phyloP scores from a whole-genome alignment of 208 protist species.

The Chromosphaera perkinsii region DNA sequence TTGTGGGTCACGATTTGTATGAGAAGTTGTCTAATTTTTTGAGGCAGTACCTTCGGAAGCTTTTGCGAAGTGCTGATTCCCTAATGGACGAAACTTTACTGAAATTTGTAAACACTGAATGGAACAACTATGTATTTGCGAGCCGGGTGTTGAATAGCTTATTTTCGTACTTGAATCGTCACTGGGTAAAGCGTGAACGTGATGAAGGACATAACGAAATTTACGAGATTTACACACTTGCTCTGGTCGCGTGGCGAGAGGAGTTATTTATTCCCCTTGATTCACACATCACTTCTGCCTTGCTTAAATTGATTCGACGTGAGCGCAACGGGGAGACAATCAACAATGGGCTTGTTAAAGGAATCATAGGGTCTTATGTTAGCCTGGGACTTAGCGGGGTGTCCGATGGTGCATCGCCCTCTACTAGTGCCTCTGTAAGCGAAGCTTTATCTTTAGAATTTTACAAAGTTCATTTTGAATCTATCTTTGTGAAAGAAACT shows the following conservation, averaged over 20 bases:
- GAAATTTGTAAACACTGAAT: not conserved
- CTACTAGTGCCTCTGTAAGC: not conserved
- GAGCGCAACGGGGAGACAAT: slow-evolving; percentile 35
- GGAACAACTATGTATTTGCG: not conserved
- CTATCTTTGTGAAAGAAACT: not conserved
- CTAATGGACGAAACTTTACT: slow-evolving; percentile 1
- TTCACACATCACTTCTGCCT: not conserved
- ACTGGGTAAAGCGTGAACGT: slow-evolving; percentile 12
- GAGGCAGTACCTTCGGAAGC: not conserved
- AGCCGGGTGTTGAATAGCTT: not conserved
- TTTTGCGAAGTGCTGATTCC: not conserved
- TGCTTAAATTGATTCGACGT: slow-evolving; percentile 1
- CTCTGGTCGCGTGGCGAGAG: slow-evolving; percentile 14
- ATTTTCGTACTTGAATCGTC: slow-evolving; percentile 20
- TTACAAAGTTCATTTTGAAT: not conserved
- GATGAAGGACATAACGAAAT: slow-evolving; percentile 5
- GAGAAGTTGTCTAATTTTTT: not conserved
- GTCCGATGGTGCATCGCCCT: not conserved
- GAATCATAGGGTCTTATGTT: slow-evolving; percentile 16
- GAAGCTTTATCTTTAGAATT: not conserved
- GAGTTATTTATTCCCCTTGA: not conserved
- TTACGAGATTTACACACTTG: slow-evolving; percentile 8
- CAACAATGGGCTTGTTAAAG: slow-evolving; percentile 14
- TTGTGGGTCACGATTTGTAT: not conserved
- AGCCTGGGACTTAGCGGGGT: not conserved